phyloP scores from a whole-genome alignment of 1,284 basidiomycete genomes.

The Puccinia coronata region DNA sequence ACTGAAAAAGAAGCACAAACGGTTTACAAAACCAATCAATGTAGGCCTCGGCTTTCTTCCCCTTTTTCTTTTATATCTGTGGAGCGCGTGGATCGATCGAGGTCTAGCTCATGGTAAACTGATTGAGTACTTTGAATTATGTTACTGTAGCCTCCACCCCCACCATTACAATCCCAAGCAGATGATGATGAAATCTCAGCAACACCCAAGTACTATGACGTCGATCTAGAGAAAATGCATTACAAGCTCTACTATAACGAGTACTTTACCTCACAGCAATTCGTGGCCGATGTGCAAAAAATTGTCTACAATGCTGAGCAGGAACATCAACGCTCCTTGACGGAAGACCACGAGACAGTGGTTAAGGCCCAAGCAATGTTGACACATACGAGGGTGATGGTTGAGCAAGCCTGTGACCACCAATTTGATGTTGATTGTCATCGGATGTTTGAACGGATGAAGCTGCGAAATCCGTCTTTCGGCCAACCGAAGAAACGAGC shows the following conservation, averaged over 20 bases:
- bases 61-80: neutral
- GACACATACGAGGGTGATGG: slow-evolving; percentile 79
- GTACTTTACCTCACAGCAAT: slow-evolving; percentile 83
- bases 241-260: slow-evolving; percentile 78
- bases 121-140: neutral
- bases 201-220: slow-evolving; percentile 65
- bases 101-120: neutral
- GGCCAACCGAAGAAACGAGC: slow-evolving; percentile 63
- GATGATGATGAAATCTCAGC: slow-evolving; percentile 1
- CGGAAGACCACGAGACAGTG: slow-evolving; percentile 55
- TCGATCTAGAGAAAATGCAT: slow-evolving; percentile 90
- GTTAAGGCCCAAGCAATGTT: slow-evolving; percentile 82
- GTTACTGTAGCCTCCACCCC: neutral
- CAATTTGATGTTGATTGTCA: slow-evolving; percentile 81
- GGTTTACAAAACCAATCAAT: slow-evolving; percentile 78
- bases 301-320: slow-evolving; percentile 84
- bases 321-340: slow-evolving; percentile 55
- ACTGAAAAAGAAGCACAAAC: slow-evolving; percentile 88
- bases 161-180: slow-evolving; percentile 9
- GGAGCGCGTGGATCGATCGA: neutral
- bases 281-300: slow-evolving; percentile 81
- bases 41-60: slow-evolving; percentile 62
- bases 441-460: slow-evolving; percentile 78
- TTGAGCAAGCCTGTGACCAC: slow-evolving; percentile 80
- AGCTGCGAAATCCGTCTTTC: slow-evolving; percentile 68